phyloP scores from a whole-genome alignment of 78 protist species.

The Dictyostelium firmibasis region DNA sequence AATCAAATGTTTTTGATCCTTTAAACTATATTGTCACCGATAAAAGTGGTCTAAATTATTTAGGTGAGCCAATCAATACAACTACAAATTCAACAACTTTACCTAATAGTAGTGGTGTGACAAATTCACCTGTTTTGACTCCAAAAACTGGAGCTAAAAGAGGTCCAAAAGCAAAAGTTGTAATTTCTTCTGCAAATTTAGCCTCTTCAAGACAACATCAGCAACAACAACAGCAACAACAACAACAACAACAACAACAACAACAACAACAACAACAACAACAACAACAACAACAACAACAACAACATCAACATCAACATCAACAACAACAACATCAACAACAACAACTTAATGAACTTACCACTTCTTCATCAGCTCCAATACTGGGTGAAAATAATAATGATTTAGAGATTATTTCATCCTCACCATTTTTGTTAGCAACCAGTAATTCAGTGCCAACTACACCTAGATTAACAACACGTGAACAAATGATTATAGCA shows the following conservation, averaged over 20 bases:
- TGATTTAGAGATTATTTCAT: background rate
- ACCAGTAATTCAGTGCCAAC: background rate
- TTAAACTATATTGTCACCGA: constrained; percentile 1
- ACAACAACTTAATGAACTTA: too few relatives aligned
- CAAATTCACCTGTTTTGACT: constrained; percentile 29
- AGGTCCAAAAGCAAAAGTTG: background rate
- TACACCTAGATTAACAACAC: constrained; percentile 47
- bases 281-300: background rate
- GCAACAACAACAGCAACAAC: too few relatives aligned
- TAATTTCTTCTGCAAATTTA: background rate
- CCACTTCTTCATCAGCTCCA: background rate
- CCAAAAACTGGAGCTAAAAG: constrained; percentile 12
- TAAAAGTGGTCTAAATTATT: background rate
- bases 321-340: too few relatives aligned
- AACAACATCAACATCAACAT: background rate
- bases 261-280: background rate
- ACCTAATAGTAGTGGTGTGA: background rate
- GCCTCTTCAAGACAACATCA: background rate
- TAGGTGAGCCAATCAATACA: background rate
- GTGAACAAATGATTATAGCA: constrained; percentile 50
- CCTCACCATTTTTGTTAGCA: background rate
- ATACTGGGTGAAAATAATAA: background rate
- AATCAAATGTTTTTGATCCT: constrained; percentile 6
- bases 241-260: too few relatives aligned
- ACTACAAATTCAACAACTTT: background rate